A percentile compares a stretch with the other conserved stretches of the same genome.
Conservation (phyloP, 1,139 yeast genomes). For the Debaryomycetaceae sp. region DNA sequence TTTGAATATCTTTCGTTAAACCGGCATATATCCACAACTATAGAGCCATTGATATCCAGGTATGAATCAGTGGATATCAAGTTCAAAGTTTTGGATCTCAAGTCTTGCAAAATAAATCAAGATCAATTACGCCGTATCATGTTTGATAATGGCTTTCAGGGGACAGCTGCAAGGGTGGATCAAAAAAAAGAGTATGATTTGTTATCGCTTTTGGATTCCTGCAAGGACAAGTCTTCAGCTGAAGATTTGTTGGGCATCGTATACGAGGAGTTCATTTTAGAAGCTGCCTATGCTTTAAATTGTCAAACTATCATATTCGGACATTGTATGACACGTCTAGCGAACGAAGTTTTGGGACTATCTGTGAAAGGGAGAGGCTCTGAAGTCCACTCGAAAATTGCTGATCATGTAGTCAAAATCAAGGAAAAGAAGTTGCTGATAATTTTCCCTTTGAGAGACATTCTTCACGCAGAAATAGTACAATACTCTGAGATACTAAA, state of each 20-base stretch:
- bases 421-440: conserved; percentile 34
- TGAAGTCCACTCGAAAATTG: conserved; percentile 49
- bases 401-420: conserved; percentile 38
- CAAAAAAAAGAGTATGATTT: conserved; percentile 11
- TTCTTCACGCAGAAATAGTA: conserved; percentile 61
- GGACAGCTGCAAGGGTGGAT: conserved; percentile 12
- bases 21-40: conserved; percentile 11
- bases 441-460: conserved; percentile 73
- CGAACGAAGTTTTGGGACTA: conserved; percentile 71
- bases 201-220: conserved; percentile 24
- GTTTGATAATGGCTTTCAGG: conserved; percentile 25
- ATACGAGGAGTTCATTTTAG: conserved; percentile 44
- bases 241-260: conserved; percentile 60
- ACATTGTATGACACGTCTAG: conserved; percentile 78
- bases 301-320: conserved; percentile 66
- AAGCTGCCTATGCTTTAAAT: conserved; percentile 41
- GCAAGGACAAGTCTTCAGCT: conserved; percentile 53
- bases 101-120: conserved; percentile 30
- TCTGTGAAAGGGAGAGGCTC: conserved; percentile 92
- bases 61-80: conserved; percentile 25
- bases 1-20: conserved; percentile 13
- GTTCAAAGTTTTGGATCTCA: conserved; percentile 32
- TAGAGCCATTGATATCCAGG: conserved; percentile 17
- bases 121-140: conserved; percentile 23
- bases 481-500: conserved; percentile 45